These are phyloP conservation scores for Rheum nobile DNA, from an alignment of 148 eudicot species.

Conservation along the genomic window DNA sequence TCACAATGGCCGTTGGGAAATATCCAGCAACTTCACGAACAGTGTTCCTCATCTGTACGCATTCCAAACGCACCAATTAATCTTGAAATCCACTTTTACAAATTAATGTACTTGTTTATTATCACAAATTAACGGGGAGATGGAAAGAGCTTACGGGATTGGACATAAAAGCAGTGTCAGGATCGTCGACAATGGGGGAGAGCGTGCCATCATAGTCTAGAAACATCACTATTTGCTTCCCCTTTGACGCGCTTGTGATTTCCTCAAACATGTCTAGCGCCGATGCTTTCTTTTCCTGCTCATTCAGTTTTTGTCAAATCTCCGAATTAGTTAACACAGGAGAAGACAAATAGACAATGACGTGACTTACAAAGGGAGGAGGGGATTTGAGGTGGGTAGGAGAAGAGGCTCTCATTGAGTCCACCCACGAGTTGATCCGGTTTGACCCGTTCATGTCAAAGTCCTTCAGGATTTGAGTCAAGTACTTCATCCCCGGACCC, in stretches of 20 bases:
- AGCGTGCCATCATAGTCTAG: conserved; percentile 1
- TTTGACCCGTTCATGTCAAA: not conserved
- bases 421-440: conserved; percentile 7
- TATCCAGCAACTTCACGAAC: conserved; percentile 65
- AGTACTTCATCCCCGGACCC: not conserved
- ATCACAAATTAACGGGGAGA: too few species aligned
- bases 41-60: conserved; percentile 70
- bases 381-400: conserved; percentile 11
- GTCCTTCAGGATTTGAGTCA: conserved; percentile 5
- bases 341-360: too few species aligned
- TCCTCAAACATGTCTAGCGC: conserved; percentile 6
- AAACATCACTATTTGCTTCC: conserved; percentile 7
- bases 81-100: too few species aligned
- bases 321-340: too few species aligned
- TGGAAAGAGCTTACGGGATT: too few species aligned
- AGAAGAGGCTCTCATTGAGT: conserved; percentile 14
- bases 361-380: not conserved
- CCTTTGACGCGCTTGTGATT: not conserved
- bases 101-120: too few species aligned
- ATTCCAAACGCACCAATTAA: not conserved
- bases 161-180: conserved; percentile 8
- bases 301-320: too few species aligned
- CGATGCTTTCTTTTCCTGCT: not conserved
- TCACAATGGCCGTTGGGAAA: conserved; percentile 89
- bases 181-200: conserved; percentile 4